Evolutionary conservation across 768 basidiomycete species (phyloP).

Genomic region (Termitomyces sp.): DNA sequence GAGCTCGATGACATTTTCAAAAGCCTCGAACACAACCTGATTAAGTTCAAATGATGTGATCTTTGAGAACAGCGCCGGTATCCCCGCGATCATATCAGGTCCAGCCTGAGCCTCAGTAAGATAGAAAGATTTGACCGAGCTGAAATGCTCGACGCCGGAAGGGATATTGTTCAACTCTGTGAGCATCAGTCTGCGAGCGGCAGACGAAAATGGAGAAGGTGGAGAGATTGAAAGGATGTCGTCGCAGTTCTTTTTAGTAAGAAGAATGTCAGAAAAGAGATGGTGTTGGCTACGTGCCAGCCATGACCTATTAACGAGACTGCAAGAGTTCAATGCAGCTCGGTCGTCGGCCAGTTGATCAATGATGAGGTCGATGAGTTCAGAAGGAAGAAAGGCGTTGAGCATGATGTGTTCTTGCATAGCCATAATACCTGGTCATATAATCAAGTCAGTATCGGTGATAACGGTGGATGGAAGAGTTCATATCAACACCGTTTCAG

Average conservation of each 20-base stretch:
- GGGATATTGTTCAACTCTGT: not conserved
- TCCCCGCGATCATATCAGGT: not conserved
- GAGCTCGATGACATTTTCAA: constrained; percentile 4
- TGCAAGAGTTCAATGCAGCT: constrained; percentile 8
- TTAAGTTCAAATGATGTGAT: constrained; percentile 12
- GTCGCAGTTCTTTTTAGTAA: not conserved
- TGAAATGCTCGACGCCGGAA: constrained; percentile 5
- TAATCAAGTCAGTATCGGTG: not conserved
- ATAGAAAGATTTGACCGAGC: constrained; percentile 6
- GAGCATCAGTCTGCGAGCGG: constrained; percentile 9
- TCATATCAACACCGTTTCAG: not conserved
- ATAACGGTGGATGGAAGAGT: not conserved
- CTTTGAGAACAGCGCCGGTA: constrained; percentile 4
- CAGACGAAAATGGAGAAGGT: constrained; percentile 2
- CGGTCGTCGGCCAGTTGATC: constrained; percentile 15
- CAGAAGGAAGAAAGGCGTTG: constrained; percentile 6
- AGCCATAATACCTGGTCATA: not conserved
- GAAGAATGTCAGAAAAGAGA: constrained; percentile 9
- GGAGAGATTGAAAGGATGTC: constrained; percentile 1
- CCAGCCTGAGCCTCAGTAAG: not conserved
- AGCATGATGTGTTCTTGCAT: not conserved
- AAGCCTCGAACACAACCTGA: constrained; percentile 5
- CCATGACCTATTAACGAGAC: constrained; percentile 13
- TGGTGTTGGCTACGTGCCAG: constrained; percentile 7
- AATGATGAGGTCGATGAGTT: constrained; percentile 15